Percentiles rank a stretch among this genome's conserved stretches.
Conservation (phyloP, 176 grass and related monocot species). For the Carex parvula region DNA sequence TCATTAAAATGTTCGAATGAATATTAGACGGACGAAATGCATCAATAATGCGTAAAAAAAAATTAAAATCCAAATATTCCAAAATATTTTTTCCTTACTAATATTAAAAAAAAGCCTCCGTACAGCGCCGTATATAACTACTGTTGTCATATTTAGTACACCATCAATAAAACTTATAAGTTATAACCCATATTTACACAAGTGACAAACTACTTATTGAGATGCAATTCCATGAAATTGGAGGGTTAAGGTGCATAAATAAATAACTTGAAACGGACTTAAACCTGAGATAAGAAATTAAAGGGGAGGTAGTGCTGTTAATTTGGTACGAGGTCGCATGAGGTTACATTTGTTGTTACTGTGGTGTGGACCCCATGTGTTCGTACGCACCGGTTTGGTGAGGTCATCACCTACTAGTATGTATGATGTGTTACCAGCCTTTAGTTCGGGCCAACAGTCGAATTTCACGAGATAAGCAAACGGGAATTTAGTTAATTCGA, state of each 20-base stretch:
- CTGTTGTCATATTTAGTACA: no score
- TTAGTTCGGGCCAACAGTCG: background rate
- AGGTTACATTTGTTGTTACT: background rate
- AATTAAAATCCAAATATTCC: background rate
- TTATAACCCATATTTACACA: background rate
- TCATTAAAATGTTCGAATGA: background rate
- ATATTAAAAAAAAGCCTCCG: no score
- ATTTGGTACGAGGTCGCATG: slow-evolving; percentile 17
- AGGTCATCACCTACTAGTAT: slow-evolving; percentile 22
- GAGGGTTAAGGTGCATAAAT: background rate
- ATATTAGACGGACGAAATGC: background rate
- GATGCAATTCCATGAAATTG: background rate
- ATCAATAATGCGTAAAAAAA: background rate
- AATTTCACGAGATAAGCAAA: slow-evolving; percentile 3
- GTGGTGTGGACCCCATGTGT: background rate
- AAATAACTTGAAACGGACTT: background rate
- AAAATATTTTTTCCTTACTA: background rate
- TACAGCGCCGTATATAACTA: no score
- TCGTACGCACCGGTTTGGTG: slow-evolving; percentile 15
- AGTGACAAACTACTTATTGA: background rate
- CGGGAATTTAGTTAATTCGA: slow-evolving; percentile 23
- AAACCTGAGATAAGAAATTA: background rate
- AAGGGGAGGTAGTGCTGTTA: background rate
- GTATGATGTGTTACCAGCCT: slow-evolving; percentile 23
- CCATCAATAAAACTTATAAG: no score